Evolutionary conservation across 2,329 filamentous ascomycete genomes (phyloP), one percentile per base, ranked within the genome.

Genomic region (Cadophora sp.): DNA sequence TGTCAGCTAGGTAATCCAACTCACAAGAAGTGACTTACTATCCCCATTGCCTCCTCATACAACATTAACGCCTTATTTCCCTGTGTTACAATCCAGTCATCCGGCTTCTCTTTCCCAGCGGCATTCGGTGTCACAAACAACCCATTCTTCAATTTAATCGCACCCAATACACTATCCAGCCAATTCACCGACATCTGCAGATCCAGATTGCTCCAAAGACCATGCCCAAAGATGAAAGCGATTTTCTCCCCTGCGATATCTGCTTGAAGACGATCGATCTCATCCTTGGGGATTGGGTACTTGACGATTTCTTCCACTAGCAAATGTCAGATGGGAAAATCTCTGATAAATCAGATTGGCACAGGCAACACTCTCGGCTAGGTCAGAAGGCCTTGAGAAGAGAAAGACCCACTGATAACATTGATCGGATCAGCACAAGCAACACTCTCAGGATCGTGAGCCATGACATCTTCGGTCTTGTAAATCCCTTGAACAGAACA

Each of bases 401-500:
- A 11, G 27, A 51, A 4, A 1, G 62, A 74, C 66, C 66, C 64
- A 78, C 76, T 80, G 48, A 79, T 76, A 1, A 81, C 75, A 66
- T 80, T 78, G 64, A 83, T 71, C 2, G 78, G 70, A 55, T 76
- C 75, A 1, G 74, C 66, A 68, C 82, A 84, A 3, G 77, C 76
- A 4, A 84, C 64, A 61, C 81, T 82, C 36, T 74, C 68, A 1
- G 80, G 80, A 64, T 83, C 81, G 66, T 82, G 73, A 48, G 76
- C 71, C 20, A 80, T 63, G 7, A 84, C 82, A 70, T 83, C 82
- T 0, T 77, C 72, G 1, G 81, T 84, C 56, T 79, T 81, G 73
- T 79, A 83, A 53, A 84, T 83, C 5, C 82, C 82, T 68, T 84
- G 82, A 0, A 83, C 77, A 1, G 81, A 83, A 71, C 82, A 84